phyloP scores from a whole-genome alignment of 352 stramenopile genomes.

The Phytophthora meadii region DNA sequence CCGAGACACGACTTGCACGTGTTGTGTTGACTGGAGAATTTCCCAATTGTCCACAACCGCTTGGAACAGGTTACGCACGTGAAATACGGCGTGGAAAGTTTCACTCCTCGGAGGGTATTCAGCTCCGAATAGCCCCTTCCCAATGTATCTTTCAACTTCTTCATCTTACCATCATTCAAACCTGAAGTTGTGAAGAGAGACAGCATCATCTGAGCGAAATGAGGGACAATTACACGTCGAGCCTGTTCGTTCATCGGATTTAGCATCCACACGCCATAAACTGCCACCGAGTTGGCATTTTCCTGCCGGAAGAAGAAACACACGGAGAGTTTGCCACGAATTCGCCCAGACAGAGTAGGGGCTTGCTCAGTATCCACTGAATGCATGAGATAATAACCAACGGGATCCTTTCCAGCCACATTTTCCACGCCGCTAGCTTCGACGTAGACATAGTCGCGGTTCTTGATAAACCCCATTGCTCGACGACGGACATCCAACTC shows the following conservation, averaged over 20 bases:
- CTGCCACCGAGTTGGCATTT: slow-evolving; percentile 30
- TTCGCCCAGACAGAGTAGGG: slow-evolving; percentile 20
- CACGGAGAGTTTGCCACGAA: slow-evolving; percentile 40
- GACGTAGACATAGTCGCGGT: slow-evolving; percentile 63
- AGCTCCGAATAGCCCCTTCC: slow-evolving; percentile 23
- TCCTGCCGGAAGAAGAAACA: slow-evolving; percentile 51
- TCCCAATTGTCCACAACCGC: slow-evolving; percentile 9
- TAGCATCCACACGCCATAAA: slow-evolving; percentile 46
- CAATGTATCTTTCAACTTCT: slow-evolving; percentile 28
- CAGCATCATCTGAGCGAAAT: slow-evolving; percentile 28
- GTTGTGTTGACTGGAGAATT: slow-evolving; percentile 12
- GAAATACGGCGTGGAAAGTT: slow-evolving; percentile 13
- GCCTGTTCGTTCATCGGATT: slow-evolving; percentile 29
- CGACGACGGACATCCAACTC: slow-evolving; percentile 34
- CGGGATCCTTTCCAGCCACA: slow-evolving; percentile 31
- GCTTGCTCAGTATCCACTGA: slow-evolving; percentile 39
- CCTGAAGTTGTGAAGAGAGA: slow-evolving; percentile 21
- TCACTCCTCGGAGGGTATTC: slow-evolving; percentile 10
- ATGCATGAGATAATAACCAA: slow-evolving; percentile 55
- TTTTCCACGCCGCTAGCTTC: slow-evolving; percentile 47
- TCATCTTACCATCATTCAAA: slow-evolving; percentile 23
- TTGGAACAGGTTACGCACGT: slow-evolving; percentile 25
- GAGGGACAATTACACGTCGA: slow-evolving; percentile 18
- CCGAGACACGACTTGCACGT: slow-evolving; percentile 15
- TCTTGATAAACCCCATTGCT: slow-evolving; percentile 30